Percentiles rank a stretch among this genome's conserved stretches.
Evolutionary conservation across 148 eudicot genomes (phyloP).

Genomic region (Diospyros lotus): DNA sequence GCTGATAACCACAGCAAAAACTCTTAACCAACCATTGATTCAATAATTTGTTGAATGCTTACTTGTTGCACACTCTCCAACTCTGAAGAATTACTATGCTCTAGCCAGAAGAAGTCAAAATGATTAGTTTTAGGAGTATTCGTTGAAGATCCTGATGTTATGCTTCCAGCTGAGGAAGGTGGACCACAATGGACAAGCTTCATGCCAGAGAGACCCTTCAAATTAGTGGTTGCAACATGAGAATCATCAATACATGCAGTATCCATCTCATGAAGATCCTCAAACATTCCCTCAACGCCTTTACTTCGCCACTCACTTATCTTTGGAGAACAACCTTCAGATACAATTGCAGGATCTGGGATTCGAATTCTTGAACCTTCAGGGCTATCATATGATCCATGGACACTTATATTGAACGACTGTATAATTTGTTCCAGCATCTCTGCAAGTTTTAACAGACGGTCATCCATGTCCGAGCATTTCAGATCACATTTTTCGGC

Average conservation of each 20-base stretch:
- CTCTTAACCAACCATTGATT: not conserved
- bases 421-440: constrained; percentile 49
- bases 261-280: constrained; percentile 76
- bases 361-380: constrained; percentile 27
- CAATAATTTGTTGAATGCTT: constrained; percentile 13
- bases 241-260: constrained; percentile 61
- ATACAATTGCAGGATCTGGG: constrained; percentile 18
- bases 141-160: constrained; percentile 51
- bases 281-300: constrained; percentile 60
- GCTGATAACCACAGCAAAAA: not conserved
- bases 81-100: constrained; percentile 44
- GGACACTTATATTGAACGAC: constrained; percentile 24
- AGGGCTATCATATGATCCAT: constrained; percentile 40
- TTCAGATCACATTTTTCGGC: constrained; percentile 55
- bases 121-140: constrained; percentile 55
- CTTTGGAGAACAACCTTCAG: constrained; percentile 48
- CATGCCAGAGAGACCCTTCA: constrained; percentile 36
- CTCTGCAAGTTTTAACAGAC: constrained; percentile 47
- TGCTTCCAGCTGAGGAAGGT: constrained; percentile 55
- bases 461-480: constrained; percentile 38
- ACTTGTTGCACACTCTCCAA: constrained; percentile 55
- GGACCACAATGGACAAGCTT: constrained; percentile 44
- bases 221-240: constrained; percentile 20
- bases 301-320: constrained; percentile 47
- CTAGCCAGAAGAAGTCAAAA: constrained; percentile 57